These are phyloP conservation scores for Ajuga chamaepitys DNA, from an alignment of 257 asterid species.

Conservation along the genomic window DNA sequence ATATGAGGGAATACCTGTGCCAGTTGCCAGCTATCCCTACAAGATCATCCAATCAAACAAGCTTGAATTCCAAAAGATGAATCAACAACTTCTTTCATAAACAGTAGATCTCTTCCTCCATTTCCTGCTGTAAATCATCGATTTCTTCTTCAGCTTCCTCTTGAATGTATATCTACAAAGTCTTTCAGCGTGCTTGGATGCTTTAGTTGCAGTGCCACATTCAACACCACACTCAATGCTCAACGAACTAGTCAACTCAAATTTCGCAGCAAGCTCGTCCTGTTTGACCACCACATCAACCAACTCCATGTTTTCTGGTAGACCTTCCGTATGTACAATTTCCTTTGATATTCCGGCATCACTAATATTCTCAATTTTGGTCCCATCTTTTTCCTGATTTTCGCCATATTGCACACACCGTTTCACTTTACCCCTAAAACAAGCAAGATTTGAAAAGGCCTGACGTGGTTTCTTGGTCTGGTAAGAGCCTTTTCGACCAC, in stretches of 20 bases:
- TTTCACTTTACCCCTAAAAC: slow-evolving; percentile 10
- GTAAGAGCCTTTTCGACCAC: slow-evolving; percentile 22
- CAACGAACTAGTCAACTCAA: slow-evolving; percentile 24
- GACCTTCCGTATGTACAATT: not conserved
- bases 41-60: slow-evolving; percentile 7
- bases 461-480: slow-evolving; percentile 26
- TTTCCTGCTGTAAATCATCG: slow-evolving; percentile 35
- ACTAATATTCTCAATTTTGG: slow-evolving; percentile 7
- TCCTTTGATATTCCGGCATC: slow-evolving; percentile 9
- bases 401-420: slow-evolving; percentile 12
- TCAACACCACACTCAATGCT: slow-evolving; percentile 14
- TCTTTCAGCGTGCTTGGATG: slow-evolving; percentile 12
- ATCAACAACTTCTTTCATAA: slow-evolving; percentile 20
- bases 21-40: slow-evolving; percentile 18
- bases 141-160: slow-evolving; percentile 41
- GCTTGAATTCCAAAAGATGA: slow-evolving; percentile 12
- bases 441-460: not conserved
- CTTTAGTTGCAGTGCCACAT: slow-evolving; percentile 14
- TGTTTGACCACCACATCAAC: slow-evolving; percentile 28
- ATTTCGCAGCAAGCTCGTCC: slow-evolving; percentile 22
- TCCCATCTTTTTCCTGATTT: slow-evolving; percentile 13
- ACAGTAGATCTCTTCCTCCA: slow-evolving; percentile 25
- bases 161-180: slow-evolving; percentile 27
- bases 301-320: slow-evolving; percentile 20
- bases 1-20: slow-evolving; percentile 12